Percentiles rank a stretch among this genome's conserved stretches.
phyloP scores from a whole-genome alignment of 2,329 filamentous ascomycete genomes.

The Leptographium wingfieldii region DNA sequence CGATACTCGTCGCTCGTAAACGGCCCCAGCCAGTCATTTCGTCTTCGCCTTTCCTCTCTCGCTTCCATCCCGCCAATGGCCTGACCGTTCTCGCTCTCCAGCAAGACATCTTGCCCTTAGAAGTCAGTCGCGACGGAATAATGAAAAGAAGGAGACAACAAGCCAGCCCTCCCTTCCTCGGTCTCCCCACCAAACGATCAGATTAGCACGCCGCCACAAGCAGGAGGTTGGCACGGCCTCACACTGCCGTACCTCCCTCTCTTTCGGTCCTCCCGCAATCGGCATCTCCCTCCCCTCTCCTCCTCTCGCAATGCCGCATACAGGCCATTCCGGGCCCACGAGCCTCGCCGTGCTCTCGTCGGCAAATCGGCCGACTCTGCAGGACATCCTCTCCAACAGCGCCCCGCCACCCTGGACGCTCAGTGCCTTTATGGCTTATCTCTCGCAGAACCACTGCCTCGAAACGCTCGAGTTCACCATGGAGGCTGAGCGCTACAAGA shows the following conservation, averaged over 20 bases:
- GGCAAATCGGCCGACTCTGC: slow-evolving; percentile 51
- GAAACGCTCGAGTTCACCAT: slow-evolving; percentile 96
- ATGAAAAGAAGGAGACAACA: slow-evolving; percentile 26
- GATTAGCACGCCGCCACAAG: slow-evolving; percentile 16
- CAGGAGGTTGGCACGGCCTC: slow-evolving; percentile 29
- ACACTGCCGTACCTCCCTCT: background rate
- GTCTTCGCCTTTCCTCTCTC: background rate
- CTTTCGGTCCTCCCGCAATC: too few relatives aligned
- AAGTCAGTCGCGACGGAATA: background rate
- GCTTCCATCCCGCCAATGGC: background rate
- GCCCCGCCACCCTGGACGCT: slow-evolving; percentile 83
- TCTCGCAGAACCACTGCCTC: slow-evolving; percentile 93
- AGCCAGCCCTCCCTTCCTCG: slow-evolving; percentile 27
- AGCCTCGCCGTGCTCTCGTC: slow-evolving; percentile 34
- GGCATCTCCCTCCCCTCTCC: background rate
- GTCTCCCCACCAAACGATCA: slow-evolving; percentile 19
- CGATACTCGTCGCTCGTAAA: background rate
- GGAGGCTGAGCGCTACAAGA: slow-evolving; percentile 75
- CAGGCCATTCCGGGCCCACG: slow-evolving; percentile 29
- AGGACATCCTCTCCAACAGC: slow-evolving; percentile 77
- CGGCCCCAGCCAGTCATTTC: background rate
- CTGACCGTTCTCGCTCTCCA: background rate
- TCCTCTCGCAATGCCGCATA: slow-evolving; percentile 23
- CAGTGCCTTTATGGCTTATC: slow-evolving; percentile 86
- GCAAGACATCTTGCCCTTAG: background rate